Evolutionary conservation across 805 yeast species (phyloP).

Genomic region (Starmerella scarabaei): DNA sequence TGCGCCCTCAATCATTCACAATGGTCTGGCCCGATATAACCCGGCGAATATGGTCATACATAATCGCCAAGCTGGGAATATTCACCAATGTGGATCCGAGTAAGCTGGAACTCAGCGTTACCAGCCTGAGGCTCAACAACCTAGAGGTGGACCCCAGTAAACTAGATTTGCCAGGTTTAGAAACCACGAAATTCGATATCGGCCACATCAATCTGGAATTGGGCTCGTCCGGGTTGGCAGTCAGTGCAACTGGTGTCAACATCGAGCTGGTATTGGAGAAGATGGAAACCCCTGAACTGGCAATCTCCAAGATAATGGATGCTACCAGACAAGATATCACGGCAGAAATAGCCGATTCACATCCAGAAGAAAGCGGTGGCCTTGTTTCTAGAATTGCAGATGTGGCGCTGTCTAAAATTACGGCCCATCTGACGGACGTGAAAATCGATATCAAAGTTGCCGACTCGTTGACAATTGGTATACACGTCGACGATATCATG

Average conservation of each 20-base stretch:
- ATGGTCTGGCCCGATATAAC: constrained; percentile 44
- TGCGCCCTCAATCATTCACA: too few species aligned
- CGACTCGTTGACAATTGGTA: neutral
- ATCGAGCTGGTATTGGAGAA: constrained; percentile 26
- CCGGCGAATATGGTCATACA: constrained; percentile 63
- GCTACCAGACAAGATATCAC: constrained; percentile 12
- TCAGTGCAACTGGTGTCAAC: constrained; percentile 45
- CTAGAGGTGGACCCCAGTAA: constrained; percentile 62
- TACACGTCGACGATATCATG: constrained; percentile 5
- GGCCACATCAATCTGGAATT: constrained; percentile 44
- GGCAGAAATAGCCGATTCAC: constrained; percentile 9
- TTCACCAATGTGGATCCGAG: constrained; percentile 74
- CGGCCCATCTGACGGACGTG: constrained; percentile 15
- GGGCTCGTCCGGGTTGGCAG: constrained; percentile 53
- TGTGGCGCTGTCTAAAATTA: constrained; percentile 26
- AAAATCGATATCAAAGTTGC: constrained; percentile 1
- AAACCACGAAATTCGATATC: constrained; percentile 48
- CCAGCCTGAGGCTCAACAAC: constrained; percentile 34
- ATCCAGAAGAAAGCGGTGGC: constrained; percentile 14
- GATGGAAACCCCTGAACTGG: constrained; percentile 18
- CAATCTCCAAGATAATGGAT: constrained; percentile 18
- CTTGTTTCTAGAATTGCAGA: constrained; percentile 28
- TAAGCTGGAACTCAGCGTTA: constrained; percentile 61
- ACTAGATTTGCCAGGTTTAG: constrained; percentile 46
- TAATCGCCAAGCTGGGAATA: constrained; percentile 65